These are phyloP conservation scores for Microglena sp. DNA, from an alignment of 139 green algal species.

Conservation along the genomic window DNA sequence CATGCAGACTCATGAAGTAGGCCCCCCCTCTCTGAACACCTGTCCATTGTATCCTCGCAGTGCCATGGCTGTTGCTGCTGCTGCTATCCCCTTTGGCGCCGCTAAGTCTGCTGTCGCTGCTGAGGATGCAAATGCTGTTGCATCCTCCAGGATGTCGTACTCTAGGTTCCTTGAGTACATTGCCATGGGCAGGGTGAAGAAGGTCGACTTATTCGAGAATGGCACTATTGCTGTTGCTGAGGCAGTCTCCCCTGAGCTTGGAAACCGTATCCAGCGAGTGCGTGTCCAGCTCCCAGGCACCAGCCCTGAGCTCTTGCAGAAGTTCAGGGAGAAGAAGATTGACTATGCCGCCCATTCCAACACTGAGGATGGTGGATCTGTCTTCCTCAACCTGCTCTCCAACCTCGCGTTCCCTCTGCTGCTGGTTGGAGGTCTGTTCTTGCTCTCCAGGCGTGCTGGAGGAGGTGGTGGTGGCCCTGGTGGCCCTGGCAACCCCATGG, in stretches of 20 bases:
- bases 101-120: conserved; percentile 20
- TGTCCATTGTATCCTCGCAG: too few relatives aligned
- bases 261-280: conserved; percentile 97
- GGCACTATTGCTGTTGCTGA: conserved; percentile 99
- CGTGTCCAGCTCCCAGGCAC: conserved; percentile 96
- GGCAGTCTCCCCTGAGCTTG: conserved; percentile 95
- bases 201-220: conserved; percentile 99
- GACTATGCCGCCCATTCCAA: conserved; percentile 96
- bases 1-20: too few relatives aligned
- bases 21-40: too few relatives aligned
- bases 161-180: conserved; percentile 99
- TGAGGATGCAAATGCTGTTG: conserved; percentile 56
- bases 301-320: conserved; percentile 81
- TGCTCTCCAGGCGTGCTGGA: conserved; percentile 80
- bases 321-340: conserved; percentile 98
- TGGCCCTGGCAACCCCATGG: conserved; percentile 87
- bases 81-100: conserved; percentile 13
- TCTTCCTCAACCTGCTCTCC: conserved; percentile 88
- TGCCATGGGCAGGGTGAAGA: conserved; percentile 98
- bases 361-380: conserved; percentile 85
- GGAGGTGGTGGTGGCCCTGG: conserved; percentile 78
- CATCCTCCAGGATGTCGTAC: conserved; percentile 98
- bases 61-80: conserved; percentile 17
- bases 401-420: conserved; percentile 99
- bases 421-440: conserved; percentile 97